Evolutionary conservation across 2,329 filamentous ascomycete genomes (phyloP), one percentile per base, ranked within the genome.

Genomic region (Monosporascus sp.): DNA sequence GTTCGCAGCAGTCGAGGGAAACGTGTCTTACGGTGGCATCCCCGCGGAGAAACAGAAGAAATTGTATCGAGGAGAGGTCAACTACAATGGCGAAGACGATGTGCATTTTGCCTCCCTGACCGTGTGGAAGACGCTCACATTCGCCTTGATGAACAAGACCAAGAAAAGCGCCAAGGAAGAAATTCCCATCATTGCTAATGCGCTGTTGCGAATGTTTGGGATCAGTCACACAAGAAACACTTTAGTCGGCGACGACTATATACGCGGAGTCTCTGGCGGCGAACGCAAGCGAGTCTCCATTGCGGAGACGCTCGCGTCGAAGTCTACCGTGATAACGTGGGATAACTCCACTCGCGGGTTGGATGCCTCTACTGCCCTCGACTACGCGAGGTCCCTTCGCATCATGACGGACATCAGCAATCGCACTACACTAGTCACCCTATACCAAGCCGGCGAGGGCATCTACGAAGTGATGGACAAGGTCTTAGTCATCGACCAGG

Each of bases 291-390:
- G 89, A 63, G 88, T 90, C 8, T 86, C 84, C 22, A 90, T 93
- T 58, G 87, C 87, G 1, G 89, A 93, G 69, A 89, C 87, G 0
- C 71, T 93, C 22, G 85, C 87, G 5, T 87, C 87, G 6, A 87
- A 88, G 67, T 84, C 84, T 1, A 84, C 85, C 0, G 84, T 92
- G 1, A 83, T 88, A 37, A 86, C 84, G 57, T 92, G 87, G 87
- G 89, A 93, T 60, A 93, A 93, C 67, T 86, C 82, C 0, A 93
- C 88, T 0, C 77, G 89, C 47, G 89, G 89, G n/a, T 74, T 93
- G 0, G 89, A 94, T 64, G 85, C 88, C 1, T 88, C 84, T 1
- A 92, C 88, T 0, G 89, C 89, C 5, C 75, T 92, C 5, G 88
- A 92, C 63, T 93, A 89, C 60, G 87, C 85, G 9, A 85, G 84